Percentiles rank a stretch among this genome's conserved stretches.
Evolutionary conservation across 768 basidiomycete species (phyloP).

Genomic region (Lactarius quietus): DNA sequence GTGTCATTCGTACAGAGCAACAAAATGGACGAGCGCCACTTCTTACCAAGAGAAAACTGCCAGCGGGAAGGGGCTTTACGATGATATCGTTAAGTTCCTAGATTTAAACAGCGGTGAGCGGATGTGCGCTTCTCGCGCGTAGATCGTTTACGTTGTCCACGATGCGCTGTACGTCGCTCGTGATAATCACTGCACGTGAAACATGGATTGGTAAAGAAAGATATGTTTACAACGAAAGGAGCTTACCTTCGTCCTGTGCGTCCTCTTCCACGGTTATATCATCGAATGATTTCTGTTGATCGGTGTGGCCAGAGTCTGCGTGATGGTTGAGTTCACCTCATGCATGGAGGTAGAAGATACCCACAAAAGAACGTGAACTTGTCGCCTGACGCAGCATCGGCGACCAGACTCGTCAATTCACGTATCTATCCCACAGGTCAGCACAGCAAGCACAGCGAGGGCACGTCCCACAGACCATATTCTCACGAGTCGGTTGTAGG

Average conservation of each 20-base stretch:
- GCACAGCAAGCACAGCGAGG: too few species aligned
- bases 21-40: neutral
- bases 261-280: slow-evolving; percentile 25
- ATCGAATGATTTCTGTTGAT: slow-evolving; percentile 22
- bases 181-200: slow-evolving; percentile 11
- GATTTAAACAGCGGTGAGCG: slow-evolving; percentile 7
- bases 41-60: slow-evolving; percentile 16
- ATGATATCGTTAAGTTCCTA: slow-evolving; percentile 26
- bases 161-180: slow-evolving; percentile 22
- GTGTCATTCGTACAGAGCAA: neutral
- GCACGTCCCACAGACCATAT: slow-evolving; percentile 20
- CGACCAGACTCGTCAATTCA: slow-evolving; percentile 27
- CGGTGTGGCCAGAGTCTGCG: slow-evolving; percentile 29
- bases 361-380: slow-evolving; percentile 30
- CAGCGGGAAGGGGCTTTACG: slow-evolving; percentile 23
- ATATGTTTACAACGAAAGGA: too few species aligned
- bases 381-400: slow-evolving; percentile 29
- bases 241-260: slow-evolving; percentile 28
- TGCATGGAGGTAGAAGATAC: neutral
- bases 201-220: neutral
- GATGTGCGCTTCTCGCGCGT: neutral
- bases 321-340: neutral
- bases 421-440: slow-evolving; percentile 20
- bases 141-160: slow-evolving; percentile 26
- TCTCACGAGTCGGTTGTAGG: slow-evolving; percentile 20